Evolutionary conservation across 495 filamentous ascomycete species (phyloP).

Genomic region (Cryomyces minteri): DNA sequence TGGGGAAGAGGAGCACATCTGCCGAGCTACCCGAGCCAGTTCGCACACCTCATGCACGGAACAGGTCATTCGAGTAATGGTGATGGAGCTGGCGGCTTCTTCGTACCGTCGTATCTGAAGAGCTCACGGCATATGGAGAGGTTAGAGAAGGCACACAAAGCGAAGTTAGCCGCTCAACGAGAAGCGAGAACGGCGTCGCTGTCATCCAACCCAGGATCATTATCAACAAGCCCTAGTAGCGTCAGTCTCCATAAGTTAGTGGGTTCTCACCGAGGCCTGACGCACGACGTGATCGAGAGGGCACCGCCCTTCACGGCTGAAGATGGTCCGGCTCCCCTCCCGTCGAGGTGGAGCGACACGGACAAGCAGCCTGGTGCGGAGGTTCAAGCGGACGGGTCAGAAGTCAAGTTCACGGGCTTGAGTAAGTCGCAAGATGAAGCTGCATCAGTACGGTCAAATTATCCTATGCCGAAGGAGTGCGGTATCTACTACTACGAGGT

Average conservation of each 20-base stretch:
- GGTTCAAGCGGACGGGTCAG: conserved; percentile 51
- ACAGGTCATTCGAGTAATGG: conserved; percentile 4
- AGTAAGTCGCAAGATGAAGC: conserved; percentile 58
- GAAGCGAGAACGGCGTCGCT: conserved; percentile 23
- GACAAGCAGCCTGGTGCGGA: conserved; percentile 65
- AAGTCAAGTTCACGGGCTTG: conserved; percentile 54
- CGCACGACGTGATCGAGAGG: conserved; percentile 75
- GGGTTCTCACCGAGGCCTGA: conserved; percentile 61
- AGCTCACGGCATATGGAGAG: conserved; percentile 59
- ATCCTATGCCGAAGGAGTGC: conserved; percentile 78
- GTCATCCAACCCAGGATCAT: conserved; percentile 23
- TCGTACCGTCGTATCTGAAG: conserved; percentile 66
- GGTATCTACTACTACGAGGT: conserved; percentile 97
- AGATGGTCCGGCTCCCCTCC: conserved; percentile 41
- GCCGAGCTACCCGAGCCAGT: conserved; percentile 40
- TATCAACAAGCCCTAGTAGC: conserved; percentile 46
- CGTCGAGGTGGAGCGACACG: conserved; percentile 61
- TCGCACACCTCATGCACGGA: conserved; percentile 28
- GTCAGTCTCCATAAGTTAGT: conserved; percentile 45
- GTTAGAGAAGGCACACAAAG: conserved; percentile 49
- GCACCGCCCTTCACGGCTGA: conserved; percentile 38
- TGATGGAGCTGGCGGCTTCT: conserved; percentile 27
- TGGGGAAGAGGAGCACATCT: conserved; percentile 22
- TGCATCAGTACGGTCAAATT: conserved; percentile 65
- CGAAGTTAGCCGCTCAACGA: conserved; percentile 34